phyloP scores from a whole-genome alignment of 2,329 filamentous ascomycete genomes.

The Cyanodermella asteris region DNA sequence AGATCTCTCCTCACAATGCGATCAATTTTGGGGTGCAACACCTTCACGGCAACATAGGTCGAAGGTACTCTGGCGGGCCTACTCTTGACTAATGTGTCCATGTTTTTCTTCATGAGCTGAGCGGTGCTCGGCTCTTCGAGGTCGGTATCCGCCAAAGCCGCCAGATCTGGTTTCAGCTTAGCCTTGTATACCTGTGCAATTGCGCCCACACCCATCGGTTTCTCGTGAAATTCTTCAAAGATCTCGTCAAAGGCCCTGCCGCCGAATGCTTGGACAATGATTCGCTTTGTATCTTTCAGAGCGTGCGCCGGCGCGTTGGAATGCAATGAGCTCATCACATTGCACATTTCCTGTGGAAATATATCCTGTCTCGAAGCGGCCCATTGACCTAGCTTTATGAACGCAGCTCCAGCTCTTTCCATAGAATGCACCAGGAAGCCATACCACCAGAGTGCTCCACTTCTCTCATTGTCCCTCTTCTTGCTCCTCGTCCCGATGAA shows the following conservation, averaged over 20 bases:
- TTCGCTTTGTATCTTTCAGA: conserved; percentile 54
- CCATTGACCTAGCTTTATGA: conserved; percentile 99
- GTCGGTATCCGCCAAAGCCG: conserved; percentile 37
- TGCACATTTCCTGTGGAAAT: conserved; percentile 81
- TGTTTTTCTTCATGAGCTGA: conserved; percentile 53
- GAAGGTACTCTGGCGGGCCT: conserved; percentile 71
- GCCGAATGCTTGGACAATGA: conserved; percentile 60
- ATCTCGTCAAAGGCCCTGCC: conserved; percentile 69
- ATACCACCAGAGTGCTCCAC: conserved; percentile 88
- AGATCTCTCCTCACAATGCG: conserved; percentile 75
- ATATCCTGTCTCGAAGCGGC: conserved; percentile 90
- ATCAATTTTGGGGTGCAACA: conserved; percentile 80
- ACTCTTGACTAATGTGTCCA: conserved; percentile 71
- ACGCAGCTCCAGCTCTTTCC: conserved; percentile 84
- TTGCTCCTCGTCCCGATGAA: conserved; percentile 50
- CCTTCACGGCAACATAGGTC: conserved; percentile 84
- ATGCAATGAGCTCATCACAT: conserved; percentile 82
- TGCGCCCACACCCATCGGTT: conserved; percentile 75
- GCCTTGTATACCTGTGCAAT: conserved; percentile 97
- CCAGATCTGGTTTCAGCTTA: conserved; percentile 61
- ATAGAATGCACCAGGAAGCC: conserved; percentile 65
- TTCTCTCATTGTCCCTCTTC: conserved; percentile 49
- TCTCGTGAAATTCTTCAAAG: conserved; percentile 86
- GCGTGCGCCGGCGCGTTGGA: conserved; percentile 88
- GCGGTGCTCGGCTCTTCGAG: conserved; percentile 35